Percentiles rank a stretch among this genome's conserved stretches.
phyloP scores from a whole-genome alignment of 257 asterid species.

The Scutellaria barbata region DNA sequence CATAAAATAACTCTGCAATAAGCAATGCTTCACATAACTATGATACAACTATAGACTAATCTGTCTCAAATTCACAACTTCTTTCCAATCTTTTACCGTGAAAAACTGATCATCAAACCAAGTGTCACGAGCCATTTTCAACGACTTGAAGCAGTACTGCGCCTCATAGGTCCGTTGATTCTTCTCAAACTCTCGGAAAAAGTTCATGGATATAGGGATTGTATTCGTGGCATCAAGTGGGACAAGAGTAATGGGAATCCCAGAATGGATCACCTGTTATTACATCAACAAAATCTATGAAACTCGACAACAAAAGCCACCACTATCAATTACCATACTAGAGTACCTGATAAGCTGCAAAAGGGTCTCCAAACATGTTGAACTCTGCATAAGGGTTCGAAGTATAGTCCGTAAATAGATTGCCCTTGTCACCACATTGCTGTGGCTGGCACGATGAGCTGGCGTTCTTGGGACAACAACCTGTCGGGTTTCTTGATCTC shows the following conservation, averaged over 20 bases:
- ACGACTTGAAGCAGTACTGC: slow-evolving; percentile 76
- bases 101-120: slow-evolving; percentile 63
- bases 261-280: slow-evolving; percentile 80
- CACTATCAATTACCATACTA: background rate
- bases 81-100: slow-evolving; percentile 49
- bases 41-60: background rate
- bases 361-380: slow-evolving; percentile 86
- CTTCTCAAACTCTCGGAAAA: slow-evolving; percentile 62
- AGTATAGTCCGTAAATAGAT: slow-evolving; percentile 61
- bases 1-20: slow-evolving; percentile 81
- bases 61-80: background rate
- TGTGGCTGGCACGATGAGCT: slow-evolving; percentile 57
- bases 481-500: slow-evolving; percentile 69
- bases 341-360: slow-evolving; percentile 87
- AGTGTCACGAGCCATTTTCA: slow-evolving; percentile 78
- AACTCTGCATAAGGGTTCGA: slow-evolving; percentile 86
- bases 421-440: slow-evolving; percentile 81
- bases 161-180: slow-evolving; percentile 82
- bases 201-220: slow-evolving; percentile 59
- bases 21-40: slow-evolving; percentile 25
- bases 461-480: slow-evolving; percentile 68
- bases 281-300: too few species aligned
- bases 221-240: slow-evolving; percentile 95
- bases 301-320: background rate
- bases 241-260: slow-evolving; percentile 79